Percentiles rank a stretch among this genome's conserved stretches.
phyloP scores from a whole-genome alignment of 805 yeast genomes.

The Candida sakaeoensis region DNA sequence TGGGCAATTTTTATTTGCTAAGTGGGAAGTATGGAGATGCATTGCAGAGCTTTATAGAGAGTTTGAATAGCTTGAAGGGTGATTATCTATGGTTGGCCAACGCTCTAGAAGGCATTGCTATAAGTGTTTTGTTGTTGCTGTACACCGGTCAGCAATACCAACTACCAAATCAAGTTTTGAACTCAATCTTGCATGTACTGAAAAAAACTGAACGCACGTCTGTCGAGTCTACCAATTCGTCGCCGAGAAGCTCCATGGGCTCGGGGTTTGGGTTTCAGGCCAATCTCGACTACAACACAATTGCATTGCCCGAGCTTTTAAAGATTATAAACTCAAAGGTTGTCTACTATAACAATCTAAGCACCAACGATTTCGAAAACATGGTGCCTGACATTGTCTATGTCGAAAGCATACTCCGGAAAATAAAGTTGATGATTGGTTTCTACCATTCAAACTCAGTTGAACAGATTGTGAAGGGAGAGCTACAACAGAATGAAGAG shows the following conservation, averaged over 20 bases:
- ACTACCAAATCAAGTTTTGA: conserved; percentile 37
- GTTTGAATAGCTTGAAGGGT: conserved; percentile 56
- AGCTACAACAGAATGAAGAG: conserved; percentile 5
- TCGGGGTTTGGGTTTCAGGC: conserved; percentile 15
- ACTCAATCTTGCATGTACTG: conserved; percentile 27
- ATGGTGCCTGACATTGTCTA: conserved; percentile 79
- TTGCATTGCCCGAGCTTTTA: conserved; percentile 32
- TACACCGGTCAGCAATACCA: conserved; percentile 52
- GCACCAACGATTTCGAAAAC: conserved; percentile 61
- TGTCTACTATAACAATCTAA: conserved; percentile 31
- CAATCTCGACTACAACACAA: conserved; percentile 22
- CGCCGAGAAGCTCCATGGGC: conserved; percentile 34
- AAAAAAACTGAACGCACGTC: conserved; percentile 6
- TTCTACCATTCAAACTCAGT: conserved; percentile 42
- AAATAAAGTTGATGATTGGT: conserved; percentile 55
- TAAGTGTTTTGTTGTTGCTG: conserved; percentile 58
- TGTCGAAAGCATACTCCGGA: conserved; percentile 66
- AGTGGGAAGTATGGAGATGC: conserved; percentile 80
- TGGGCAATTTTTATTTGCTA: conserved; percentile 72
- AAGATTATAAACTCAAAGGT: conserved; percentile 25
- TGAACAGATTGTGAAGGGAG: conserved; percentile 25
- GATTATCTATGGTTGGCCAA: conserved; percentile 89
- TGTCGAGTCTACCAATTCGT: conserved; percentile 10
- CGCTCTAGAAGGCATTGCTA: conserved; percentile 76
- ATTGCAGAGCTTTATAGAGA: conserved; percentile 67